Conservation (phyloP, 805 yeast genomes). For the Danielozyma ontarioensis region DNA sequence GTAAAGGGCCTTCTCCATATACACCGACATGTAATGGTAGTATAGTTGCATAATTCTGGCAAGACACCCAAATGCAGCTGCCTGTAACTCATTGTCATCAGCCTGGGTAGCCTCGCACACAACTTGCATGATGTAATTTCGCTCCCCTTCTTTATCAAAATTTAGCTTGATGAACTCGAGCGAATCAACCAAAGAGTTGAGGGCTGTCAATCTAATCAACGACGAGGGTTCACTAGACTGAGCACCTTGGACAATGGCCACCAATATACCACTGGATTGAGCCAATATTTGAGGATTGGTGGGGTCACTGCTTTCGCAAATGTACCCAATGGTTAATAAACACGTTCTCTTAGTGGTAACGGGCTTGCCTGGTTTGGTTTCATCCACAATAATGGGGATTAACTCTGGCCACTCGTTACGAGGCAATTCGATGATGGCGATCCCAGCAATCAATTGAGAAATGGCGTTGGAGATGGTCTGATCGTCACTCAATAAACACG, state of each 20-base stretch:
- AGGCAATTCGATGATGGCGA: constrained; percentile 94
- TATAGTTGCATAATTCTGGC: constrained; percentile 88
- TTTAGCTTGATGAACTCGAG: constrained; percentile 83
- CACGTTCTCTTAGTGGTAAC: constrained; percentile 82
- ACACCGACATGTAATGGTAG: constrained; percentile 84
- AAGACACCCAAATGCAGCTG: constrained; percentile 92
- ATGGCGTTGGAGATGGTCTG: constrained; percentile 81
- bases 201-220: constrained; percentile 80
- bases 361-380: constrained; percentile 75
- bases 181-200: constrained; percentile 87
- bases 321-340: constrained; percentile 85
- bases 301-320: constrained; percentile 93
- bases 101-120: constrained; percentile 99
- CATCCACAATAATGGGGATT: constrained; percentile 77
- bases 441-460: constrained; percentile 93
- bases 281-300: constrained; percentile 66
- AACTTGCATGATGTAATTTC: constrained; percentile 97
- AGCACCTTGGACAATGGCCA: constrained; percentile 96
- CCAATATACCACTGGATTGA: constrained; percentile 87
- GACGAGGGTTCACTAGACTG: constrained; percentile 72
- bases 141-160: constrained; percentile 89
- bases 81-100: constrained; percentile 73
- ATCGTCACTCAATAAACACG: constrained; percentile 58
- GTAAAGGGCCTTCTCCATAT: constrained; percentile 95
- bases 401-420: constrained; percentile 83